Conservation (phyloP, 305 asterid genomes). For the Coffea humblotiana region DNA sequence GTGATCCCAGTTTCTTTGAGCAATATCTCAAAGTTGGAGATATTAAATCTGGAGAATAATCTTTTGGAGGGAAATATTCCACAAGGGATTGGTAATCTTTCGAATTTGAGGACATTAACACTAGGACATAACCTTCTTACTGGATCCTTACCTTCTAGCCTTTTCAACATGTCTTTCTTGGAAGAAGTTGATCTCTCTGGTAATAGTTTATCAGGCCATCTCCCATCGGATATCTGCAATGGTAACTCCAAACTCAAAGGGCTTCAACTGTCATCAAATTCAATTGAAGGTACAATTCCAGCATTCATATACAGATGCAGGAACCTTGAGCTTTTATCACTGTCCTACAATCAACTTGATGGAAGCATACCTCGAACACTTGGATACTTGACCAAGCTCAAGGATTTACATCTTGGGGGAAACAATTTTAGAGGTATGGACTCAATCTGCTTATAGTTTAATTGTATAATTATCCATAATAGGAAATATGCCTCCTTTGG, state of each 20-base stretch:
- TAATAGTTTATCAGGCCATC: slow-evolving; percentile 26
- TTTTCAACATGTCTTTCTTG: slow-evolving; percentile 15
- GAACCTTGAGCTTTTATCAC: slow-evolving; percentile 23
- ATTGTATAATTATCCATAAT: too few species aligned
- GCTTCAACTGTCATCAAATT: slow-evolving; percentile 19
- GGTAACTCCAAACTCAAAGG: slow-evolving; percentile 3
- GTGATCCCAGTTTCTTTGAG: background rate
- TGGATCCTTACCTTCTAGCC: slow-evolving; percentile 19
- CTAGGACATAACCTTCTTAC: slow-evolving; percentile 8
- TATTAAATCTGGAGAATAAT: slow-evolving; percentile 1
- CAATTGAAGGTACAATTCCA: slow-evolving; percentile 28
- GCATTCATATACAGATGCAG: slow-evolving; percentile 29
- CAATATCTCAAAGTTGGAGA: slow-evolving; percentile 17
- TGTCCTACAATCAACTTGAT: slow-evolving; percentile 24
- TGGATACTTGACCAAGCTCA: slow-evolving; percentile 29
- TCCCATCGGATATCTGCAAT: slow-evolving; percentile 21
- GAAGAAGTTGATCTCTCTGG: slow-evolving; percentile 9
- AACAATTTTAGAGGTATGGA: slow-evolving; percentile 23
- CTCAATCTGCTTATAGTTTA: background rate
- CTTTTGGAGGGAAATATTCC: slow-evolving; percentile 12
- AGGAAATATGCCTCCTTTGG: too few species aligned
- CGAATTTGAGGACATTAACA: slow-evolving; percentile 2
- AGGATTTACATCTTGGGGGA: slow-evolving; percentile 8
- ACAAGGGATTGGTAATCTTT: slow-evolving; percentile 6
- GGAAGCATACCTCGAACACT: slow-evolving; percentile 30